Evolutionary conservation across 371 early-diverging fungal genomes (phyloP).

Genomic region (Mortierella sp.): DNA sequence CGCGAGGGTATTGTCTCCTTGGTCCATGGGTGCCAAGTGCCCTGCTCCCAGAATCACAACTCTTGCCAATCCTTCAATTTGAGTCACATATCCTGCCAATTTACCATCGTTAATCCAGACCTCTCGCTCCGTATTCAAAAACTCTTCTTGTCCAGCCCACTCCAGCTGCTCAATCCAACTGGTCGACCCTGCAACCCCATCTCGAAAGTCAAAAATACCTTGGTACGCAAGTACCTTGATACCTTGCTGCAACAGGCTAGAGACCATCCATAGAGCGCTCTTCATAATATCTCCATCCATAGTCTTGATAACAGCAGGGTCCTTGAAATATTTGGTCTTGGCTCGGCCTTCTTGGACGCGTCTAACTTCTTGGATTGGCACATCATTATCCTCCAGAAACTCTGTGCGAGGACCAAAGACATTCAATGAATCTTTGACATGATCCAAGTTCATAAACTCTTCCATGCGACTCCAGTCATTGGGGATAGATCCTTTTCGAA

Average conservation of each 20-base stretch:
- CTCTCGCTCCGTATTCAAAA: constrained; percentile 60
- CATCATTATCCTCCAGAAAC: constrained; percentile 26
- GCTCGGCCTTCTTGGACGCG: constrained; percentile 30
- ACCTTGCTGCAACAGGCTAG: constrained; percentile 57
- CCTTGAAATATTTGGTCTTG: constrained; percentile 55
- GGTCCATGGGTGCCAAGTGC: constrained; percentile 74
- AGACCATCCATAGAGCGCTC: constrained; percentile 62
- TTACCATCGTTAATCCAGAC: constrained; percentile 38
- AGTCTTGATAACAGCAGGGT: constrained; percentile 59
- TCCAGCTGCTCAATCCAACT: constrained; percentile 71
- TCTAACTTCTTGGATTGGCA: constrained; percentile 26
- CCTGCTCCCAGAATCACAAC: constrained; percentile 72
- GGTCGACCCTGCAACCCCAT: constrained; percentile 68
- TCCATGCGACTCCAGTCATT: constrained; percentile 69
- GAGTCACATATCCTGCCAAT: constrained; percentile 68
- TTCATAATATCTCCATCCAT: constrained; percentile 71
- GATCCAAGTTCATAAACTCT: constrained; percentile 59
- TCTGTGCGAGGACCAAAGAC: constrained; percentile 37
- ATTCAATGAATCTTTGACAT: constrained; percentile 66
- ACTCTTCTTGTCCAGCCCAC: constrained; percentile 65
- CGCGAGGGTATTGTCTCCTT: constrained; percentile 24
- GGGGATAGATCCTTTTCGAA: constrained; percentile 66
- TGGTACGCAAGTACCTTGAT: constrained; percentile 51
- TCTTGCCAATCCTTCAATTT: constrained; percentile 59
- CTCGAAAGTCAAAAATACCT: constrained; percentile 76